Percentiles rank a stretch among this genome's conserved stretches.
phyloP scores from a whole-genome alignment of 2,329 filamentous ascomycete species.

The Beauveria bassiana region DNA sequence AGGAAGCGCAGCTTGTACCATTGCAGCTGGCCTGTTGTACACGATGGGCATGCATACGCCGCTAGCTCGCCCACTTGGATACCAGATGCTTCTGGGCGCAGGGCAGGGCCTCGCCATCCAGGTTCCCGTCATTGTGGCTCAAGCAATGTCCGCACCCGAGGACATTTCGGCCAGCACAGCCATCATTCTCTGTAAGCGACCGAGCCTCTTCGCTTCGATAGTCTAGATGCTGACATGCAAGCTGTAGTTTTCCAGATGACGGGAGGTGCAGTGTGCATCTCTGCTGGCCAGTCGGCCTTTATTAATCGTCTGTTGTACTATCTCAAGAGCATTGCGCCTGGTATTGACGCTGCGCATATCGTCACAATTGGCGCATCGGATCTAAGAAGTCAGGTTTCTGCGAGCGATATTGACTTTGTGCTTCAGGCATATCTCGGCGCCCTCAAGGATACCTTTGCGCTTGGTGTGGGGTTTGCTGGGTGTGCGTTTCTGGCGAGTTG shows the following conservation, averaged over 20 bases:
- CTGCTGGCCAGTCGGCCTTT: neutral
- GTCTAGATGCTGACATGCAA: neutral
- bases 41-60: neutral
- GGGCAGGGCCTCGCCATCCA: conserved; percentile 2
- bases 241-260: conserved; percentile 6
- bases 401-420: neutral
- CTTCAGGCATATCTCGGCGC: neutral
- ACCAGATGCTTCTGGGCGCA: neutral
- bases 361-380: neutral
- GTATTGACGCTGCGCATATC: neutral
- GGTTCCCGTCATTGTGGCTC: conserved; percentile 3
- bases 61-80: neutral
- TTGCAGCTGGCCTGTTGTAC: neutral
- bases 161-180: neutral
- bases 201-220: neutral
- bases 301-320: neutral
- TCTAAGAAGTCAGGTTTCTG: neutral
- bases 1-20: neutral
- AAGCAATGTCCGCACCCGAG: neutral
- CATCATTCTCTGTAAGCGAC: neutral
- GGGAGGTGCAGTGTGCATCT: neutral
- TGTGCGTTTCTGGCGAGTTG: conserved; percentile 5
- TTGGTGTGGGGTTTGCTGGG: neutral
- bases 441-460: neutral
- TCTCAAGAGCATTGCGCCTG: neutral